These are phyloP conservation scores for Galerina marginata DNA, from an alignment of 768 basidiomycete genomes.

Conservation along the genomic window DNA sequence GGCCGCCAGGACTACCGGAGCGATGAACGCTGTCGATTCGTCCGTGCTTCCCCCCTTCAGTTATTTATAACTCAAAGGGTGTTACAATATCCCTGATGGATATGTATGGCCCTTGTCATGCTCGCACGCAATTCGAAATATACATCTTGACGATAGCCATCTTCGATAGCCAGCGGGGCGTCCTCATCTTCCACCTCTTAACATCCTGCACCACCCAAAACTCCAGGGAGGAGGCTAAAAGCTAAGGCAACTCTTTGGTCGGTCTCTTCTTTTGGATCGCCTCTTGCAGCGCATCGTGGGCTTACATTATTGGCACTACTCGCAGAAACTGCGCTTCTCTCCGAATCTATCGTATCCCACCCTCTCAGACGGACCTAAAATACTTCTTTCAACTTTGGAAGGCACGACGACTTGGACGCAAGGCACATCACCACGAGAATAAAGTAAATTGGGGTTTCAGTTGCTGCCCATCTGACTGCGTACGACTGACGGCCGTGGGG, in stretches of 20 bases:
- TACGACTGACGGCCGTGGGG: conserved; percentile 6
- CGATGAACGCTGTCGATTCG: too few relatives aligned
- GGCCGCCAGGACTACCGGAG: too few relatives aligned
- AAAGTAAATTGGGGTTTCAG: conserved; percentile 1
- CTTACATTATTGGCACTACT: background rate
- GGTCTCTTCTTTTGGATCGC: background rate
- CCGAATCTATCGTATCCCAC: background rate
- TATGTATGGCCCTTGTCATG: background rate
- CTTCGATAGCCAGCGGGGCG: background rate
- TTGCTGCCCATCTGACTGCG: background rate
- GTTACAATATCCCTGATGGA: conserved; percentile 1
- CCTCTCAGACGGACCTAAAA: background rate
- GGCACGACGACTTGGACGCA: background rate
- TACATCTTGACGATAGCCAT: conserved; percentile 7
- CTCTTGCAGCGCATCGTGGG: too few relatives aligned
- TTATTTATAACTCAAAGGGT: conserved; percentile 2
- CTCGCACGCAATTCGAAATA: conserved; percentile 10
- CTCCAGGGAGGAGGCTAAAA: background rate
- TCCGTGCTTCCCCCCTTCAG: background rate
- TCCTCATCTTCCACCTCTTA: background rate
- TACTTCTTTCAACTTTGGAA: background rate
- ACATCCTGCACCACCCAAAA: background rate
- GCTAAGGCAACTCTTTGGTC: background rate
- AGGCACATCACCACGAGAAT: background rate
- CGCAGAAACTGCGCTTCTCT: background rate